Evolutionary conservation across 179 eudicot genomes (phyloP), one percentile per base, ranked within the genome.

Genomic region (Spinacia oleracea): DNA sequence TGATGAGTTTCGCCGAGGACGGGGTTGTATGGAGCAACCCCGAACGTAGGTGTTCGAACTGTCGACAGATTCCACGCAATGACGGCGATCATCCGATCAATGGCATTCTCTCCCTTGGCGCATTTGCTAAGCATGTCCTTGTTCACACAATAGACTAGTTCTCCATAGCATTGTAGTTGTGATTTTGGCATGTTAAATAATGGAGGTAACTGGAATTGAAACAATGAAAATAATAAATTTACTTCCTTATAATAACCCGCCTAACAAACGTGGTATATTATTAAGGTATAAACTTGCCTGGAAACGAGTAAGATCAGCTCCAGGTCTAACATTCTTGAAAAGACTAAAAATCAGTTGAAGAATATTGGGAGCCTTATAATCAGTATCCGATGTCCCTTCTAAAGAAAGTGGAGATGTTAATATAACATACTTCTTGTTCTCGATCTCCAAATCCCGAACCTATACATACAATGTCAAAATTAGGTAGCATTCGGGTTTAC

Each of bases 1-100:
- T 88, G 97, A 78, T 94, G 97, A 75, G 97, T 92, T 74, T 94
- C 97, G n/a, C 98, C 97, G 72, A 92, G 97, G 60, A 88, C 59
- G 45, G 98, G 97, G 75, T 94, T 94, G 62, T 86, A 94, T 15
- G 98, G 98, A 35, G 87, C 91, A 18, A 87, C 88, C 1, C 97
- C 98, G 65, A 94, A 94, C 72, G 65, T 60, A 43, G 88, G 71
- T 34, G 92, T 90, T 18, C 98, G 88, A 0, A 81, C 0, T 4
- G 90, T 90, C 18, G 96, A 92, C n/a, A 94, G 78, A 80, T 80
- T 82, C 98, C 98, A 94, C 0, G 86, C 97, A 65, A 92, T 86
- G 8, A 92, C 92, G 0, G 85, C 40, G 15, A 58, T 20, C 81
- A 93, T 88, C 62, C 98, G 81, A 18, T 92, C 91, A 6, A 87